Evolutionary conservation across 352 stramenopile genomes (phyloP).

Genomic region (Globisporangium cederbergense): DNA sequence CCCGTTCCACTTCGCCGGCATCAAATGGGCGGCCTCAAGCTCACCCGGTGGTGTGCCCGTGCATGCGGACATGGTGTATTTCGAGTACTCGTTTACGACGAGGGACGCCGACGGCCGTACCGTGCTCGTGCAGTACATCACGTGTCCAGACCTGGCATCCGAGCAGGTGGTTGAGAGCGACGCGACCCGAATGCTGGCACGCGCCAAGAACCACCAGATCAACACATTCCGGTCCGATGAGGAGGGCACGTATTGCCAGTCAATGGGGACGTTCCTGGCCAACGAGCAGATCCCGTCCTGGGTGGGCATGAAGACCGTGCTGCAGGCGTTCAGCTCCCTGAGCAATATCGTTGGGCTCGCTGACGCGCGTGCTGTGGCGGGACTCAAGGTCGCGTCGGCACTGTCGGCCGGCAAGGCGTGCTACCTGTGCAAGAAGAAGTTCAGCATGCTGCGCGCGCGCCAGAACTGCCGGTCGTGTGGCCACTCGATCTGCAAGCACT

Average conservation of each 20-base stretch:
- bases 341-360: constrained; percentile 13
- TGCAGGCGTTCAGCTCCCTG: constrained; percentile 12
- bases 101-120: constrained; percentile 12
- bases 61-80: constrained; percentile 11
- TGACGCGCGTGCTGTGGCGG: constrained; percentile 8
- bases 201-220: constrained; percentile 2
- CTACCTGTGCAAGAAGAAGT: constrained; percentile 16
- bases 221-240: constrained; percentile 7
- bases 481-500: constrained; percentile 14
- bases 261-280: constrained; percentile 1
- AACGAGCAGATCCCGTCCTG: constrained; percentile 12
- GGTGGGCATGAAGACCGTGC: constrained; percentile 13
- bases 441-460: constrained; percentile 6
- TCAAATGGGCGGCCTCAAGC: constrained; percentile 34
- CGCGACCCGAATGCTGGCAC: not conserved
- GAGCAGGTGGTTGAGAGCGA: constrained; percentile 2
- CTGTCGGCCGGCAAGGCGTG: constrained; percentile 4
- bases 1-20: constrained; percentile 52
- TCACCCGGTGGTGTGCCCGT: not conserved
- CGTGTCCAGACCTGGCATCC: constrained; percentile 9
- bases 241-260: constrained; percentile 16
- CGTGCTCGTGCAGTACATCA: constrained; percentile 17
- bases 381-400: not conserved
- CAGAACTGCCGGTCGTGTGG: constrained; percentile 11
- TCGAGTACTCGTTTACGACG: constrained; percentile 15